Percentiles rank a stretch among this genome's conserved stretches.
phyloP scores from a whole-genome alignment of 2,329 filamentous ascomycete species.

The Chalara sp. region DNA sequence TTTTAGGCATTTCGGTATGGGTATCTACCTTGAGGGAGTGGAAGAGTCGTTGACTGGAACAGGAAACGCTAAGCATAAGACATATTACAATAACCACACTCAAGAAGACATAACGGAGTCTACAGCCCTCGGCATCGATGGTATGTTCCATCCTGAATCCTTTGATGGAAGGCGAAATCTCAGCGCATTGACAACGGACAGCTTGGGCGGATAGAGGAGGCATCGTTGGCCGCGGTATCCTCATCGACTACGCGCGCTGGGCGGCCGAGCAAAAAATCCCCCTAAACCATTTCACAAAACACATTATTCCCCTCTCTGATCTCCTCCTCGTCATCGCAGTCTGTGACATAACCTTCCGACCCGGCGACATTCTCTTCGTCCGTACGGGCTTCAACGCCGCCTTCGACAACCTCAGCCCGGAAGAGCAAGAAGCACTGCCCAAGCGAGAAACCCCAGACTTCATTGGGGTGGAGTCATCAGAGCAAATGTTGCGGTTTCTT shows the following conservation, averaged over 20 bases:
- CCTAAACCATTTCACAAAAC: too few relatives aligned
- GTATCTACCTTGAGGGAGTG: background rate
- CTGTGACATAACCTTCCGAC: background rate
- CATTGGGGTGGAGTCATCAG: background rate
- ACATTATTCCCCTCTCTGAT: too few relatives aligned
- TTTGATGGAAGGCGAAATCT: background rate
- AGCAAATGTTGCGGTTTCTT: background rate
- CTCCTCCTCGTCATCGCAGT: background rate
- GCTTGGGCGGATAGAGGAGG: constrained; percentile 22
- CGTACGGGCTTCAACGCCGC: background rate
- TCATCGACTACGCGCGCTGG: constrained; percentile 37
- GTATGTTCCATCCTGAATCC: background rate
- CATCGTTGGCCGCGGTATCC: constrained; percentile 45
- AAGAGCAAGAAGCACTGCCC: background rate
- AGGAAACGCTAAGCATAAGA: background rate
- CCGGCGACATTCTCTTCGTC: constrained; percentile 1
- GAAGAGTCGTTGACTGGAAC: background rate
- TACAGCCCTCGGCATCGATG: background rate
- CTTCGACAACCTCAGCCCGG: background rate
- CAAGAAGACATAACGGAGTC: background rate
- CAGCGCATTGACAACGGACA: background rate
- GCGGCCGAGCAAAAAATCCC: background rate
- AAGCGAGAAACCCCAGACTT: background rate
- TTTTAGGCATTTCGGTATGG: background rate
- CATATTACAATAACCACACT: background rate